These are phyloP conservation scores for Globisporangium radiosum DNA, from an alignment of 352 stramenopile genomes.

Conservation along the genomic window DNA sequence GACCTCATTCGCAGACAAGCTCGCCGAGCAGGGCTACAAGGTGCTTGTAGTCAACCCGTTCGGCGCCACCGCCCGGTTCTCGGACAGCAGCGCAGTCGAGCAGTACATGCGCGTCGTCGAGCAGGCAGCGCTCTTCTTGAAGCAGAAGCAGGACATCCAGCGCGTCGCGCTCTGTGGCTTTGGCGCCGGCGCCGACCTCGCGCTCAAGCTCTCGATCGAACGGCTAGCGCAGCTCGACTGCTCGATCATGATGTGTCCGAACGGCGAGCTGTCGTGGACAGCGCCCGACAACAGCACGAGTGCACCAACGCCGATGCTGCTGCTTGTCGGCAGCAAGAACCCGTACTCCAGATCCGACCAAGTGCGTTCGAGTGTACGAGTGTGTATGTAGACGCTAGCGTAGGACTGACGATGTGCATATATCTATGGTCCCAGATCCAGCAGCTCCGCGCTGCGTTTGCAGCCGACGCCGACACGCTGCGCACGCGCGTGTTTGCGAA, in stretches of 20 bases:
- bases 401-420: no score
- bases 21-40: conserved; percentile 86
- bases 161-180: conserved; percentile 64
- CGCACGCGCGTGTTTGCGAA: conserved; percentile 51
- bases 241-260: conserved; percentile 63
- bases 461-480: conserved; percentile 19
- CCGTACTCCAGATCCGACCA: conserved; percentile 50
- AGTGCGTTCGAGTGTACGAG: conserved; percentile 27
- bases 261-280: conserved; percentile 33
- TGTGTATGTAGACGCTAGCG: neutral
- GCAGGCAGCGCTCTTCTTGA: conserved; percentile 51
- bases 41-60: conserved; percentile 66
- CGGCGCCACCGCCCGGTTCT: conserved; percentile 10
- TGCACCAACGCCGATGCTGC: conserved; percentile 33
- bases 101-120: conserved; percentile 30
- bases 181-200: conserved; percentile 57
- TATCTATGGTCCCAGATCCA: conserved; percentile 27
- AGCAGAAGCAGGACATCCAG: conserved; percentile 66
- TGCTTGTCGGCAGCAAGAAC: conserved; percentile 66
- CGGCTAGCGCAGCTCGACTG: conserved; percentile 38
- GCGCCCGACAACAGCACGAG: conserved; percentile 9
- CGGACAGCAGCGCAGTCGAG: conserved; percentile 4
- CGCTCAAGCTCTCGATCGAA: conserved; percentile 59
- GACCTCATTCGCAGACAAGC: conserved; percentile 78
- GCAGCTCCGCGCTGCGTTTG: conserved; percentile 34